A percentile compares a stretch with the other conserved stretches of the same genome.
Conservation (phyloP, 139 green algal species). For the Tetratostichococcus sp. region DNA sequence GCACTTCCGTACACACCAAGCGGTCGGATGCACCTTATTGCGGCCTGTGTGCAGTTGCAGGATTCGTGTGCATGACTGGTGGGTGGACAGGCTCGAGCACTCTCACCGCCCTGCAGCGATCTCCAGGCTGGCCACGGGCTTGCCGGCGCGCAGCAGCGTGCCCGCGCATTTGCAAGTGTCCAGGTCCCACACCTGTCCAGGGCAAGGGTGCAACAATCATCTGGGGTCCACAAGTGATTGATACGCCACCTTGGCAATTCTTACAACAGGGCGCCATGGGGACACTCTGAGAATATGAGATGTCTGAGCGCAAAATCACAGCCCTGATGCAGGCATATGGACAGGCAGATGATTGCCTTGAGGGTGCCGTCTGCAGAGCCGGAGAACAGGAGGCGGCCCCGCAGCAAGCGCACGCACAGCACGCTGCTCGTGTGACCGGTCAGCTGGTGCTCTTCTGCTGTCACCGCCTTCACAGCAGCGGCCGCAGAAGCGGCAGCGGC, state of each 20-base stretch:
- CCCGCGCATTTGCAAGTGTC: conserved; percentile 31
- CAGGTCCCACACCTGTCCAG: conserved; percentile 64
- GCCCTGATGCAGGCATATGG: not conserved
- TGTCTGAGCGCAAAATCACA: too few relatives aligned
- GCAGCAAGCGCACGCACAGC: conserved; percentile 44
- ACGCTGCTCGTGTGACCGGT: conserved; percentile 66
- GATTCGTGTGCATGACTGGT: too few relatives aligned
- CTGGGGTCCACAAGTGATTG: too few relatives aligned
- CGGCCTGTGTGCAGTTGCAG: too few relatives aligned
- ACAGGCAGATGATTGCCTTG: conserved; percentile 24
- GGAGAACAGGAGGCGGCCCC: conserved; percentile 52
- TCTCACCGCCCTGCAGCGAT: conserved; percentile 23
- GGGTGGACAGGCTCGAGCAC: too few relatives aligned
- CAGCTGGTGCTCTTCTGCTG: conserved; percentile 49
- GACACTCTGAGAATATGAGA: too few relatives aligned
- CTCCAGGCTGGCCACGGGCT: conserved; percentile 63
- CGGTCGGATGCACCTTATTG: too few relatives aligned
- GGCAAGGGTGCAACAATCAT: too few relatives aligned
- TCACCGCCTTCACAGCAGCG: not conserved
- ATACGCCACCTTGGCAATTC: too few relatives aligned
- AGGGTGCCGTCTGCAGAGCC: conserved; percentile 61
- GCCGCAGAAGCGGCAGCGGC: not conserved
- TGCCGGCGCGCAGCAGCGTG: conserved; percentile 57
- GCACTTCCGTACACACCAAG: too few relatives aligned
- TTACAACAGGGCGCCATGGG: too few relatives aligned